Evolutionary conservation across 345 rosid species (phyloP).

Genomic region (Noccaea caerulescens): DNA sequence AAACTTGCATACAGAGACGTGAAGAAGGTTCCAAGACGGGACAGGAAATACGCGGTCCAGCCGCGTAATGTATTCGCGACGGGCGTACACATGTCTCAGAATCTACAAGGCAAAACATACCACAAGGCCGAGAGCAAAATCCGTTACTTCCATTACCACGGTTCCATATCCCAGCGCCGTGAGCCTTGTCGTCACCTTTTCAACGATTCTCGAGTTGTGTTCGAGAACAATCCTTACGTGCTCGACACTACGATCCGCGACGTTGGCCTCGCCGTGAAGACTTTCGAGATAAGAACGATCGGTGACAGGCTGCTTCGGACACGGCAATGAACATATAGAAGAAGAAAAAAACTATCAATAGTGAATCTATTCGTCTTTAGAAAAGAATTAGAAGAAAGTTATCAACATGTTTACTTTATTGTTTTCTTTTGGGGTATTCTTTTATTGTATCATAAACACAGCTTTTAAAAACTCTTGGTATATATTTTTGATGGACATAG

Average conservation of each 20-base stretch:
- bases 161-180: conserved; percentile 67
- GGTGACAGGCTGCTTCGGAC: conserved; percentile 66
- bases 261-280: conserved; percentile 56
- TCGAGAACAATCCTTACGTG: conserved; percentile 66
- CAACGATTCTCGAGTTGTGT: conserved; percentile 50
- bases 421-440: conserved; percentile 31
- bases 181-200: conserved; percentile 73
- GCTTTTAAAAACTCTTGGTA: conserved; percentile 4
- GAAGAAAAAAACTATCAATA: background rate
- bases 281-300: conserved; percentile 71
- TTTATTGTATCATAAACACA: conserved; percentile 31
- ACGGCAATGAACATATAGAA: conserved; percentile 55
- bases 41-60: conserved; percentile 82
- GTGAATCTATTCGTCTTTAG: conserved; percentile 12
- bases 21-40: conserved; percentile 74
- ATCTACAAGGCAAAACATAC: conserved; percentile 64
- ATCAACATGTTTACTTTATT: conserved; percentile 10
- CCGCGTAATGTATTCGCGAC: conserved; percentile 75
- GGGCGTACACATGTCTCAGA: conserved; percentile 91
- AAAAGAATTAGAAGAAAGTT: conserved; percentile 11
- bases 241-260: conserved; percentile 72
- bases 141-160: conserved; percentile 88
- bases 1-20: conserved; percentile 79
- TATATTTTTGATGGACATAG: conserved; percentile 16
- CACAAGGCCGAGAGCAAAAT: conserved; percentile 64